phyloP scores from a whole-genome alignment of 1,284 basidiomycete species.

The Pseudozyma pruni region DNA sequence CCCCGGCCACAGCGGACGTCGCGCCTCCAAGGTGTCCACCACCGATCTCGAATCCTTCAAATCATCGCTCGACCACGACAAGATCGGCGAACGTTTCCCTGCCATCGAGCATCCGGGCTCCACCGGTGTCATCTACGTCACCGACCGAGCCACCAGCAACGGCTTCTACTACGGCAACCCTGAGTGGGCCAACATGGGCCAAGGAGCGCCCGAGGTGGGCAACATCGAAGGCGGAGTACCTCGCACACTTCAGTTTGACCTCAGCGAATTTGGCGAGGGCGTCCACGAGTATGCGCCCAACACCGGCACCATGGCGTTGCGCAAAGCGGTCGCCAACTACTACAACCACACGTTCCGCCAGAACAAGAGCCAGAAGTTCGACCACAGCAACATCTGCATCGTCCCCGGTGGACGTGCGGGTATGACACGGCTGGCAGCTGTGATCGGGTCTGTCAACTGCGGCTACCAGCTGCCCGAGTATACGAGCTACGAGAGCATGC shows the following conservation, averaged over 20 bases:
- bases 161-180: slow-evolving; percentile 57
- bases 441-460: slow-evolving; percentile 79
- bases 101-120: slow-evolving; percentile 67
- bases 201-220: slow-evolving; percentile 70
- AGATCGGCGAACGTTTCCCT: slow-evolving; percentile 40
- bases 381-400: slow-evolving; percentile 85
- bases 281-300: slow-evolving; percentile 90
- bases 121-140: slow-evolving; percentile 72
- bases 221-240: slow-evolving; percentile 79
- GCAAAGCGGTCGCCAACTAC: slow-evolving; percentile 54
- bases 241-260: slow-evolving; percentile 74
- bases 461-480: slow-evolving; percentile 85
- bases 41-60: slow-evolving; percentile 8
- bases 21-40: slow-evolving; percentile 18
- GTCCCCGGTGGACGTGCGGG: slow-evolving; percentile 90
- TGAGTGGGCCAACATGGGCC: slow-evolving; percentile 52
- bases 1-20: slow-evolving; percentile 44
- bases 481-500: slow-evolving; percentile 76
- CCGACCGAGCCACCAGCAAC: slow-evolving; percentile 56
- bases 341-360: slow-evolving; percentile 86
- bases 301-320: slow-evolving; percentile 80
- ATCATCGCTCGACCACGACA: slow-evolving; percentile 3
- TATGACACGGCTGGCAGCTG: slow-evolving; percentile 87
- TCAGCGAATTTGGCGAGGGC: slow-evolving; percentile 73
- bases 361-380: slow-evolving; percentile 83